phyloP scores from a whole-genome alignment of 345 rosid genomes.

The Rhizophora apiculata region DNA sequence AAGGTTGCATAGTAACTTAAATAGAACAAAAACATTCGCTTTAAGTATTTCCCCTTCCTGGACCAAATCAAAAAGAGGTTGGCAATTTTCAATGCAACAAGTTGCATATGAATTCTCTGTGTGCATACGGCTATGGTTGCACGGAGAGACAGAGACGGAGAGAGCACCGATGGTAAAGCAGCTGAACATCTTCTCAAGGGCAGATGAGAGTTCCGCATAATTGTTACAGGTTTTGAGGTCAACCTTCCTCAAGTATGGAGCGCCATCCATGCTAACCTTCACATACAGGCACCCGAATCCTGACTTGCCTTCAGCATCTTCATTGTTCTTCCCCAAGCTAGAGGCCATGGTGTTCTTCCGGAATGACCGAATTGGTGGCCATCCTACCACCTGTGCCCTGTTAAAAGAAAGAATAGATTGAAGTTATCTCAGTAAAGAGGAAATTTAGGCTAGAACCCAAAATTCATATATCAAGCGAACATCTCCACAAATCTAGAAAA shows the following conservation, averaged over 20 bases:
- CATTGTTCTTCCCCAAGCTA: constrained; percentile 38
- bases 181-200: constrained; percentile 40
- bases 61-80: neutral
- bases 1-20: too few species aligned
- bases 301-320: constrained; percentile 34
- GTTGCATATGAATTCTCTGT: neutral
- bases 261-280: constrained; percentile 38
- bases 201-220: constrained; percentile 30
- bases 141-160: neutral
- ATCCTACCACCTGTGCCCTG: constrained; percentile 49
- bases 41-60: neutral
- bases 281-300: constrained; percentile 26
- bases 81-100: neutral
- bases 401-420: constrained; percentile 1
- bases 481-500: too few species aligned
- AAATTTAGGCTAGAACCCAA: too few species aligned
- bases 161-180: constrained; percentile 52
- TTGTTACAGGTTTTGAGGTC: constrained; percentile 25
- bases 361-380: constrained; percentile 34
- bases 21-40: neutral
- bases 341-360: constrained; percentile 34
- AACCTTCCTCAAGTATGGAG: constrained; percentile 32
- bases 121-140: neutral
- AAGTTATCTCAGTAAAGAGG: too few species aligned
- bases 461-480: too few species aligned